phyloP scores from a whole-genome alignment of 108 stramenopile species.

The Cyclostephanos tholiformis region DNA sequence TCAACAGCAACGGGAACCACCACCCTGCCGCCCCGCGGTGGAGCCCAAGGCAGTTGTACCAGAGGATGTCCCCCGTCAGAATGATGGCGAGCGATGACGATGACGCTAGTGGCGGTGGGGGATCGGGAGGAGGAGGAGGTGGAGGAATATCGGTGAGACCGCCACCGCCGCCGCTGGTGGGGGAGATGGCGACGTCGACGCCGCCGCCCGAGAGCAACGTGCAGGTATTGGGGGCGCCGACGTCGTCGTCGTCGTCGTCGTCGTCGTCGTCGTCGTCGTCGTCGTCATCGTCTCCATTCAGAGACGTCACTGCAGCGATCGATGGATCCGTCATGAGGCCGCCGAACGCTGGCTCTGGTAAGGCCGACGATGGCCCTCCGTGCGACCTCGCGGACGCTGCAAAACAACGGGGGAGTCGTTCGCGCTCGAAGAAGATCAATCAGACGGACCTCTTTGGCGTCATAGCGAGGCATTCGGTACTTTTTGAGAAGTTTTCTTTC shows the following conservation, averaged over 20 bases:
- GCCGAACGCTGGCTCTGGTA: no score
- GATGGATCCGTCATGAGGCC: no score
- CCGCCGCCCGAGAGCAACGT: constrained; percentile 6
- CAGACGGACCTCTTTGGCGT: constrained; percentile 37
- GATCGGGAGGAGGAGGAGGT: not conserved
- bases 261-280: constrained; percentile 5
- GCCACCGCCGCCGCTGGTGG: not conserved
- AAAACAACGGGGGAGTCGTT: no score
- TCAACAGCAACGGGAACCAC: constrained; percentile 5
- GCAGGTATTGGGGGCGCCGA: constrained; percentile 34
- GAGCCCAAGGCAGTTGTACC: not conserved
- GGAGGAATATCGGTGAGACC: not conserved
- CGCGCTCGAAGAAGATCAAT: no score
- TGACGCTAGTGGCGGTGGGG: not conserved
- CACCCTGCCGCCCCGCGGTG: not conserved
- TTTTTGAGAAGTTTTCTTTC: constrained; percentile 63
- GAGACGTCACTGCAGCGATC: no score
- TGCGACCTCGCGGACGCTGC: no score
- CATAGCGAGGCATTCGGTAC: constrained; percentile 51
- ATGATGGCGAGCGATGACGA: not conserved
- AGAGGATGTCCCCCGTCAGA: constrained; percentile 3
- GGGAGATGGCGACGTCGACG: not conserved
- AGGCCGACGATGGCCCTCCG: no score
- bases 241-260: constrained; percentile 35
- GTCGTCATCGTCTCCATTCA: not conserved